Evolutionary conservation across 495 filamentous ascomycete genomes (phyloP).

Genomic region (Acidomyces sp.): DNA sequence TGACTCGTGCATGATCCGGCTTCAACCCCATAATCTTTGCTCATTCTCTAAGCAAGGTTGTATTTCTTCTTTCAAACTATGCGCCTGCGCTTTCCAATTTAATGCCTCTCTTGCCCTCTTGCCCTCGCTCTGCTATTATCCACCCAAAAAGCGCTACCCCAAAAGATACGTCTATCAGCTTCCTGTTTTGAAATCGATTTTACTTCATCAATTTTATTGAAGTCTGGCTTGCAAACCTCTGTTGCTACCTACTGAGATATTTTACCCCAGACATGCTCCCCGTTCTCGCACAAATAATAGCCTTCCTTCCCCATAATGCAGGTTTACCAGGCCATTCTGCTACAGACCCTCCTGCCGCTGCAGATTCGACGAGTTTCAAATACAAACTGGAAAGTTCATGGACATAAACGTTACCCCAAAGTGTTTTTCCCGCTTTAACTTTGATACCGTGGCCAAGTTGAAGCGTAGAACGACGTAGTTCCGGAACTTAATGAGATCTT

Average conservation of each 20-base stretch:
- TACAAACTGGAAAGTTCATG: conserved; percentile 57
- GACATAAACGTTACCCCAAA: conserved; percentile 66
- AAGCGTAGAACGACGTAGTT: conserved; percentile 42
- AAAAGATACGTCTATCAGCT: conserved; percentile 19
- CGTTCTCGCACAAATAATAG: conserved; percentile 65
- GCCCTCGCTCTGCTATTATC: conserved; percentile 47
- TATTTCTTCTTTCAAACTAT: conserved; percentile 39
- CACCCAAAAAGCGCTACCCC: conserved; percentile 32
- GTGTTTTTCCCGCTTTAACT: conserved; percentile 48
- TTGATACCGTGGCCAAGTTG: conserved; percentile 50
- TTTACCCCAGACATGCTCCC: conserved; percentile 57
- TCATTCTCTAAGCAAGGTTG: conserved; percentile 35
- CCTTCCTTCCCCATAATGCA: conserved; percentile 59
- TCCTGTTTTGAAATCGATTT: conserved; percentile 22
- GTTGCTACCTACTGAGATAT: conserved; percentile 47
- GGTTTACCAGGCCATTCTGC: conserved; percentile 54
- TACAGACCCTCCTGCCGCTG: conserved; percentile 40
- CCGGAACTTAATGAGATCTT: conserved; percentile 51
- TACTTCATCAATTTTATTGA: conserved; percentile 45
- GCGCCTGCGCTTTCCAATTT: conserved; percentile 44
- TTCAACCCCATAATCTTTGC: conserved; percentile 29
- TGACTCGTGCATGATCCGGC: conserved; percentile 28
- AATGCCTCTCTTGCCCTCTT: conserved; percentile 45
- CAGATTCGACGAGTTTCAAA: conserved; percentile 52
- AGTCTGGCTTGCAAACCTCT: conserved; percentile 49